Evolutionary conservation across 2,329 filamentous ascomycete species (phyloP).

Genomic region (Macrophomina tecta): DNA sequence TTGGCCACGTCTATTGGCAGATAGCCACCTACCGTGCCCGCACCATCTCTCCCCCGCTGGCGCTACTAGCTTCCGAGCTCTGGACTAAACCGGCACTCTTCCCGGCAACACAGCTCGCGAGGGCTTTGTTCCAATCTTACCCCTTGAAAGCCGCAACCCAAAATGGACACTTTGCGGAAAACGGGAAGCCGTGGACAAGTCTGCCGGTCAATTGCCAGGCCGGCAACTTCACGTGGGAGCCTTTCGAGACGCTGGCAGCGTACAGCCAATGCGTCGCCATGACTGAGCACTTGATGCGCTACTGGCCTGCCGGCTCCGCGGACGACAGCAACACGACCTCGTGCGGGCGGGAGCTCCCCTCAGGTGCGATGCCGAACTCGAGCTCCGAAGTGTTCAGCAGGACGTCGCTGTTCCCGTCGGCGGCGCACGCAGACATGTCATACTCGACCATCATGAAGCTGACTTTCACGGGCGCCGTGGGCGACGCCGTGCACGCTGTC

Average conservation of each 20-base stretch:
- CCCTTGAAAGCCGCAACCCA: conserved; percentile 39
- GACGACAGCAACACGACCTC: conserved; percentile 19
- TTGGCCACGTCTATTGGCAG: conserved; percentile 29
- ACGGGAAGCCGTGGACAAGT: conserved; percentile 29
- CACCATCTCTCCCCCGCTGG: conserved; percentile 11
- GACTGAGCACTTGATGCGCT: conserved; percentile 23
- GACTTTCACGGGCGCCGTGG: conserved; percentile 30
- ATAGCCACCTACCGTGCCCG: conserved; percentile 27
- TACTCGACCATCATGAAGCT: conserved; percentile 29
- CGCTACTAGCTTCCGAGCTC: conserved; percentile 24
- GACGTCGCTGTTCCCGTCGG: conserved; percentile 27
- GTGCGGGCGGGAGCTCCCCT: conserved; percentile 29
- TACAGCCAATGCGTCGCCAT: conserved; percentile 32
- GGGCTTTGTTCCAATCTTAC: conserved; percentile 31
- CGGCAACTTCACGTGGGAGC: conserved; percentile 42
- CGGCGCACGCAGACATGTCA: conserved; percentile 23
- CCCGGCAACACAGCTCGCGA: conserved; percentile 20
- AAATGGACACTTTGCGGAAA: conserved; percentile 37
- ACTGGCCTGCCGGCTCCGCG: conserved; percentile 4
- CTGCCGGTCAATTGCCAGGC: conserved; percentile 38
- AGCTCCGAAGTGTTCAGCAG: conserved; percentile 30
- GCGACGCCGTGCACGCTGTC: conserved; percentile 28
- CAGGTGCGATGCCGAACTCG: conserved; percentile 25
- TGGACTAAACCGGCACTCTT: conserved; percentile 29
- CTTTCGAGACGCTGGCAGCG: conserved; percentile 41